Percentiles rank a stretch among this genome's conserved stretches.
Conservation (phyloP, 371 early-diverging fungal species). For the Mortierella sp. region DNA sequence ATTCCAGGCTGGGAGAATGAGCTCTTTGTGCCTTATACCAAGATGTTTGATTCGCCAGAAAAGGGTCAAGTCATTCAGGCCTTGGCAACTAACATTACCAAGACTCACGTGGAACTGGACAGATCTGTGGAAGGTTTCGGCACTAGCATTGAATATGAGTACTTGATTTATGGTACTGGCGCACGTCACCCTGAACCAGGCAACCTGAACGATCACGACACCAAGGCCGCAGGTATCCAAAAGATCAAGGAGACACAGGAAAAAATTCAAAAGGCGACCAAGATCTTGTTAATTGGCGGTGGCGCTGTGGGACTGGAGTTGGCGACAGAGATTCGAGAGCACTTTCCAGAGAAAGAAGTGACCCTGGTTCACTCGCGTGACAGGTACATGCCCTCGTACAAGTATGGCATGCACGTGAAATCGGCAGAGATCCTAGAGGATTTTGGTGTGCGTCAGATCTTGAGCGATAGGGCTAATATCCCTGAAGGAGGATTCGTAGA, state of each 20-base stretch:
- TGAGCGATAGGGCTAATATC: slow-evolving; percentile 63
- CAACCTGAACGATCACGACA: slow-evolving; percentile 57
- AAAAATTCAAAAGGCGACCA: slow-evolving; percentile 62
- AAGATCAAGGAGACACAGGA: slow-evolving; percentile 61
- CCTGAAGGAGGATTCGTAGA: slow-evolving; percentile 62
- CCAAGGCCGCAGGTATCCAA: slow-evolving; percentile 62
- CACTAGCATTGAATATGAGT: slow-evolving; percentile 63
- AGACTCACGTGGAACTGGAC: slow-evolving; percentile 67
- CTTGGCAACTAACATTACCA: slow-evolving; percentile 60
- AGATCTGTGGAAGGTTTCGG: slow-evolving; percentile 66
- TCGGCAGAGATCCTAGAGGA: slow-evolving; percentile 60
- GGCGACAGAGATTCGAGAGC: slow-evolving; percentile 77
- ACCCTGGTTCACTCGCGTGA: slow-evolving; percentile 74
- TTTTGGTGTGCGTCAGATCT: slow-evolving; percentile 63
- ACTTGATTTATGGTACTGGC: slow-evolving; percentile 70
- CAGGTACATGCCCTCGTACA: slow-evolving; percentile 67
- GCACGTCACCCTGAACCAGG: slow-evolving; percentile 66
- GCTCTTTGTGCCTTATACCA: slow-evolving; percentile 69
- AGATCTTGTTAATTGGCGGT: slow-evolving; percentile 72
- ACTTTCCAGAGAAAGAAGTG: slow-evolving; percentile 71
- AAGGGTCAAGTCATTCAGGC: slow-evolving; percentile 69
- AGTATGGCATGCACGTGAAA: slow-evolving; percentile 60
- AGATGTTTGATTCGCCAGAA: slow-evolving; percentile 61
- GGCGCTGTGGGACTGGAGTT: slow-evolving; percentile 80
- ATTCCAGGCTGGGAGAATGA: slow-evolving; percentile 71